phyloP scores from a whole-genome alignment of 148 eudicot species.

The Rhododendron simsii region DNA sequence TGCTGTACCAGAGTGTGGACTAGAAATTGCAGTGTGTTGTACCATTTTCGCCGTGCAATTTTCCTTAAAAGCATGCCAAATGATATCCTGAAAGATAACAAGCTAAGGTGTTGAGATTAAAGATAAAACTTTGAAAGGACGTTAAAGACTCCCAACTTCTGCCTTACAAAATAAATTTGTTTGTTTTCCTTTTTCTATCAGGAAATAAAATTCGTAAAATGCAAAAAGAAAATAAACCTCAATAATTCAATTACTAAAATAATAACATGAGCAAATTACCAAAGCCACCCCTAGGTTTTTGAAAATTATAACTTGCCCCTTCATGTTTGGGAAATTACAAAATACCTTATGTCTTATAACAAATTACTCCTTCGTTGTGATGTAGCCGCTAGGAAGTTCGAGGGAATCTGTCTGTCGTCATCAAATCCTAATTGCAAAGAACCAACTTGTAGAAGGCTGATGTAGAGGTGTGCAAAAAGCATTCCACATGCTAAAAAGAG shows the following conservation, averaged over 20 bases:
- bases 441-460: too few species aligned
- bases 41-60: constrained; percentile 55
- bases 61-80: constrained; percentile 54
- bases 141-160: background rate
- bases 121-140: background rate
- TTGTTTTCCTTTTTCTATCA: background rate
- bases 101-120: background rate
- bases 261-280: background rate
- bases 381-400: too few species aligned
- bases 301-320: too few species aligned
- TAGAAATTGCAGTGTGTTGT: constrained; percentile 40
- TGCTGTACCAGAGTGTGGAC: constrained; percentile 56
- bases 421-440: too few species aligned
- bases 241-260: background rate
- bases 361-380: too few species aligned
- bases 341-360: too few species aligned
- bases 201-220: background rate
- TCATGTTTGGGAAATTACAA: too few species aligned
- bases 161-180: background rate
- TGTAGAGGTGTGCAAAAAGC: too few species aligned
- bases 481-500: too few species aligned
- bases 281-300: too few species aligned
- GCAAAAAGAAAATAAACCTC: background rate
- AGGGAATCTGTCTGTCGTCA: too few species aligned
- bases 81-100: constrained; percentile 49